Conservation (phyloP, 208 protist genomes). For the Leptomonas seymouri region DNA sequence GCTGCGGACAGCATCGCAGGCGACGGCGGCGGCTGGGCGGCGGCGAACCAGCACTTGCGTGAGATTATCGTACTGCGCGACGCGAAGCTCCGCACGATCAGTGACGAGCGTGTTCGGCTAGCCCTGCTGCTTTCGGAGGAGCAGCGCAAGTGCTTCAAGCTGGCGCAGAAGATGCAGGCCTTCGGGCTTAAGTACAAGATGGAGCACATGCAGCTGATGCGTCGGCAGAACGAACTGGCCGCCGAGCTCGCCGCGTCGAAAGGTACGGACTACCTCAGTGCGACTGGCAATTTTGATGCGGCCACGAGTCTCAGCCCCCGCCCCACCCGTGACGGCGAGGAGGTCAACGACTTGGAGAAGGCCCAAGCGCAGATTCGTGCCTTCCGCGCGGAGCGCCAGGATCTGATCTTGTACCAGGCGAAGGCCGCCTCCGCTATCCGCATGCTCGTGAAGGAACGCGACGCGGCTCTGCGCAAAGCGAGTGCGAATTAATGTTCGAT, state of each 20-base stretch:
- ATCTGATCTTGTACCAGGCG: slow-evolving; percentile 76
- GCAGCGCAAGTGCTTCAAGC: slow-evolving; percentile 64
- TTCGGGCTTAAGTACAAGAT: slow-evolving; percentile 60
- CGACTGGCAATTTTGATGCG: slow-evolving; percentile 24
- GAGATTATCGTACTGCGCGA: slow-evolving; percentile 53
- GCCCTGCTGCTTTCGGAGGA: slow-evolving; percentile 66
- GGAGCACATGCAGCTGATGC: slow-evolving; percentile 40
- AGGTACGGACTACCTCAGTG: slow-evolving; percentile 83
- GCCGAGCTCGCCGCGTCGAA: slow-evolving; percentile 60
- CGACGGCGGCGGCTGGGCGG: slow-evolving; percentile 35
- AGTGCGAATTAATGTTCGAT: slow-evolving; percentile 2
- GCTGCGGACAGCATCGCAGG: background rate
- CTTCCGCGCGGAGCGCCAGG: slow-evolving; percentile 56
- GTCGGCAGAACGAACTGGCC: slow-evolving; percentile 56
- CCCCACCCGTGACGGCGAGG: slow-evolving; percentile 14
- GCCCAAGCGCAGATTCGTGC: slow-evolving; percentile 45
- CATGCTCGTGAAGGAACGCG: slow-evolving; percentile 71
- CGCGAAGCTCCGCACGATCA: slow-evolving; percentile 48
- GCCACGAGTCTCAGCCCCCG: slow-evolving; percentile 17
- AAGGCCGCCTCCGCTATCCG: slow-evolving; percentile 80
- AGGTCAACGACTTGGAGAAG: slow-evolving; percentile 31
- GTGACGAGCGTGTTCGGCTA: slow-evolving; percentile 71
- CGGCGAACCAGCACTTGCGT: slow-evolving; percentile 53
- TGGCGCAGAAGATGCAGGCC: slow-evolving; percentile 71
- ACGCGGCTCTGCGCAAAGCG: slow-evolving; percentile 27